Conservation (phyloP, 2,329 filamentous ascomycete species). For the Seiridium unicorne region DNA sequence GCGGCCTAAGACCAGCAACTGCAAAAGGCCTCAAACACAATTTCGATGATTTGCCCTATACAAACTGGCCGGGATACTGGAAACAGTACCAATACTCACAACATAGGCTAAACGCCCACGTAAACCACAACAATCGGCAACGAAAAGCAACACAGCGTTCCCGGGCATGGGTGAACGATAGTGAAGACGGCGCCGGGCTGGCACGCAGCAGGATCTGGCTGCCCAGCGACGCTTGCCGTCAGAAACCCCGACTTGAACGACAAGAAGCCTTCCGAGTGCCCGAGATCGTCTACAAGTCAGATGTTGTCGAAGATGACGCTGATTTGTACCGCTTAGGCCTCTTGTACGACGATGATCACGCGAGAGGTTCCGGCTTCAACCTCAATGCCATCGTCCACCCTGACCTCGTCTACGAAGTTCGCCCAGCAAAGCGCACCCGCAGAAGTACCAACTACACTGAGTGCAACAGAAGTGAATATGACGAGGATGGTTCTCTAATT, state of each 20-base stretch:
- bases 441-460: background rate
- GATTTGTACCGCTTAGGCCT: constrained; percentile 24
- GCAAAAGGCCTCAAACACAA: background rate
- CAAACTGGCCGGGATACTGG: background rate
- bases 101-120: constrained; percentile 2
- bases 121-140: constrained; percentile 11
- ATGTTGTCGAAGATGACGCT: constrained; percentile 19
- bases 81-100: constrained; percentile 4
- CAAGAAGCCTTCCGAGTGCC: constrained; percentile 25
- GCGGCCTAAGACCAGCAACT: background rate
- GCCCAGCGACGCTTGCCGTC: constrained; percentile 16
- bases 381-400: constrained; percentile 21
- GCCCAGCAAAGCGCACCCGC: constrained; percentile 17
- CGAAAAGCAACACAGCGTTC: constrained; percentile 8
- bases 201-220: constrained; percentile 12
- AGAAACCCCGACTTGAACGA: constrained; percentile 21
- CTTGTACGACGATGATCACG: constrained; percentile 20
- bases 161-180: constrained; percentile 10
- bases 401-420: constrained; percentile 21
- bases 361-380: constrained; percentile 17
- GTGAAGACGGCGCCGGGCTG: constrained; percentile 3
- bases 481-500: background rate
- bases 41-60: background rate
- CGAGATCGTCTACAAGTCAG: constrained; percentile 12
- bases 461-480: background rate